phyloP scores from a whole-genome alignment of 2,329 filamentous ascomycete genomes.

The Trichoderma cornu-damae region DNA sequence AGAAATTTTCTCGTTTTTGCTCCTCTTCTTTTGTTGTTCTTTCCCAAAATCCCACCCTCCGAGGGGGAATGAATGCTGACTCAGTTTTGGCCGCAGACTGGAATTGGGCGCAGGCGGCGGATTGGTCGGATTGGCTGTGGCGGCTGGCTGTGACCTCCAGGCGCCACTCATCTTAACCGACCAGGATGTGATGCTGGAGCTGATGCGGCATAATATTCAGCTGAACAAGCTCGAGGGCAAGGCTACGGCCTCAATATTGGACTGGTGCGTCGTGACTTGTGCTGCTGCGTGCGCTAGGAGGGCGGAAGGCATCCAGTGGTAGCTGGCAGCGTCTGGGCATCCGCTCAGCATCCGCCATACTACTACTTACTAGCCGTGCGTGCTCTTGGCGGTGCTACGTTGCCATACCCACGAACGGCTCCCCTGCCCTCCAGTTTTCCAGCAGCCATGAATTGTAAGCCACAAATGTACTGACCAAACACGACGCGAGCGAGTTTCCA shows the following conservation, averaged over 20 bases:
- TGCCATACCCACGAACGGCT: not conserved
- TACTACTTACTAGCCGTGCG: too few species aligned
- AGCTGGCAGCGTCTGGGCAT: not conserved
- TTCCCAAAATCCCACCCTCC: not conserved
- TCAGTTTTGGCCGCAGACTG: conserved; percentile 50
- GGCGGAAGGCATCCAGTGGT: too few species aligned
- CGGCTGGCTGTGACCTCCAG: conserved; percentile 49
- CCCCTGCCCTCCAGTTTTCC: not conserved
- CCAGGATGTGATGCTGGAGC: conserved; percentile 73
- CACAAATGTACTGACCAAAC: conserved; percentile 11
- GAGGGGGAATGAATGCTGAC: conserved; percentile 6
- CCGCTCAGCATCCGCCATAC: not conserved
- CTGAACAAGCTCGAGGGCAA: conserved; percentile 65
- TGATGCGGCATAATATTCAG: conserved; percentile 84
- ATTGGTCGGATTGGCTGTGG: conserved; percentile 66
- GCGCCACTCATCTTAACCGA: conserved; percentile 74
- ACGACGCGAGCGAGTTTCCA: conserved; percentile 27
- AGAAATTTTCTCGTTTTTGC: conserved; percentile 32
- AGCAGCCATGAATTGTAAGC: not conserved
- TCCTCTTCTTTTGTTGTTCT: not conserved
- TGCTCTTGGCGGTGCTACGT: conserved; percentile 1
- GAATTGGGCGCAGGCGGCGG: conserved; percentile 91
- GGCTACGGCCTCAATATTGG: conserved; percentile 65
- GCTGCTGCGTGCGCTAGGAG: not conserved
- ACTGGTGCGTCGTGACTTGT: conserved; percentile 58